Evolutionary conservation across 257 asterid genomes (phyloP).

Genomic region (Asclepias syriaca): DNA sequence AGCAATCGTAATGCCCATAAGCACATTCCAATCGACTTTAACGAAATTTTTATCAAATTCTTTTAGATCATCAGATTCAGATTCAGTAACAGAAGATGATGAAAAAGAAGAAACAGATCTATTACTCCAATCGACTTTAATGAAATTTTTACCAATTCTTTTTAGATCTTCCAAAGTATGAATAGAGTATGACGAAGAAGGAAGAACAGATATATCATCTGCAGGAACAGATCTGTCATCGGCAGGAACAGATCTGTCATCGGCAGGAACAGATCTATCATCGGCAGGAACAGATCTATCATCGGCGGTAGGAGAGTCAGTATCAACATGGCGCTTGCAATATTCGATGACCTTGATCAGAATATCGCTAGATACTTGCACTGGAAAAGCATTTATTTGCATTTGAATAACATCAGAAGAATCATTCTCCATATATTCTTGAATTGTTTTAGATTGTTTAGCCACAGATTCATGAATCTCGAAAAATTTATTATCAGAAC

Average conservation of each 20-base stretch:
- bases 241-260: no score
- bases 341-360: constrained; percentile 53
- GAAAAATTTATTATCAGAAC: constrained; percentile 51
- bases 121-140: no score
- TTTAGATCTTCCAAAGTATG: no score
- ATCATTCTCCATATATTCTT: constrained; percentile 5
- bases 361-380: constrained; percentile 49
- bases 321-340: constrained; percentile 42
- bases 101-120: no score
- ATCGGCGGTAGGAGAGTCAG: constrained; percentile 8
- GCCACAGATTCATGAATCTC: constrained; percentile 49
- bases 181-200: no score
- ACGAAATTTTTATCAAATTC: constrained; percentile 44
- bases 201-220: no score
- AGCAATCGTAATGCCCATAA: constrained; percentile 50
- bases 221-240: no score
- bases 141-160: no score
- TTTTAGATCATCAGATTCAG: constrained; percentile 29
- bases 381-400: constrained; percentile 22
- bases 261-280: no score
- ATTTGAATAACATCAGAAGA: no score
- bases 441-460: constrained; percentile 39
- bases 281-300: no score
- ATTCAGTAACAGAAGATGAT: no score
- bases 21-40: constrained; percentile 48